Evolutionary conservation across 805 yeast species (phyloP), one percentile per base, ranked within the genome.

Genomic region (Candida namnaoensis): DNA sequence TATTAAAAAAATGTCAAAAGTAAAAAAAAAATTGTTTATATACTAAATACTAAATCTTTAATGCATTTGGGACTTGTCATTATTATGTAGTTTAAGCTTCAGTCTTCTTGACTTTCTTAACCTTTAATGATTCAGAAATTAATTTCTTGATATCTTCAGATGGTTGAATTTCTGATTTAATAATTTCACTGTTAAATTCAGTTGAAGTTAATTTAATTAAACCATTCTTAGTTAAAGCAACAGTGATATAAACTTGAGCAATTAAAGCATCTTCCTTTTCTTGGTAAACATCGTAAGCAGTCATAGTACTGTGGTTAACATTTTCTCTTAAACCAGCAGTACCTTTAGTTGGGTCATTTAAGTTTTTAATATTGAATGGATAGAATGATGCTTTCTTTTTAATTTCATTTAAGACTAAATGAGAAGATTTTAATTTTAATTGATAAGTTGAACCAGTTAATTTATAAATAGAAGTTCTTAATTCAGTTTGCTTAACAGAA

Each of bases 271-370:
- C 81, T 48, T 78, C 78, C 66, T 77, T 80, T 57, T 80, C 88
- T 58, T 75, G 70, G 58, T 71, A 69, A 41, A 83, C 72, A 46
- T 82, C 90, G 59, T 82, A 82, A 38, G 86, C 78, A 57, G 72
- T 70, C 54, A 82, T 69, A 36, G 81, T 75, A 46, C 74, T 71
- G 64, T 82, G 90, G 69, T 70, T 76, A 42, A 70, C 66, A 60
- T 86, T 79, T 71, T 83, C 90, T 56, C 73, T 76, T 53, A 83
- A 71, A 39, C 90, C 91, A 64, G 82, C 75, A 58, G 85, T 76
- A 45, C 82, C 79, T 60, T 76, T 82, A 60, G 78, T 72, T 52
- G 84, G 79, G 54, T 84, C 86, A 36, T 73, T 78, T 42, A 83
- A 72, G 51, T 73, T 70, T 60, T 81, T 72, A 52, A 80, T 70